These are phyloP conservation scores for Scedosporium minutisporum DNA, from an alignment of 2,329 filamentous ascomycete species.

Conservation along the genomic window DNA sequence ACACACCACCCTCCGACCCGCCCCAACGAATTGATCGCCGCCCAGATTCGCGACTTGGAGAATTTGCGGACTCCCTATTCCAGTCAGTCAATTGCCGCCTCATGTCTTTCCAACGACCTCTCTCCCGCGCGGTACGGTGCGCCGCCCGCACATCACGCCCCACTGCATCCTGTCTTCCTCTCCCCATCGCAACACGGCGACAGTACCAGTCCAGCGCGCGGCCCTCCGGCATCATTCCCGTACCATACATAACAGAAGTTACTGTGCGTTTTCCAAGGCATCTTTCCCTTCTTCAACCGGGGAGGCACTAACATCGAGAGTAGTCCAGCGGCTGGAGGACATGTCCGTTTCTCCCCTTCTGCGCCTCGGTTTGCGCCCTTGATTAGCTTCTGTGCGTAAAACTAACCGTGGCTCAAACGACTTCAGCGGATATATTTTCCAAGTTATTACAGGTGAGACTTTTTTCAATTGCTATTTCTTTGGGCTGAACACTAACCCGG, in stretches of 20 bases:
- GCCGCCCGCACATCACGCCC: background rate
- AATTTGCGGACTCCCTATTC: background rate
- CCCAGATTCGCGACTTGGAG: background rate
- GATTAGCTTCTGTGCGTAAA: too few species aligned
- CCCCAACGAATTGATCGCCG: background rate
- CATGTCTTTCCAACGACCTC: background rate
- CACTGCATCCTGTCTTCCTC: background rate
- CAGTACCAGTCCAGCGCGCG: background rate
- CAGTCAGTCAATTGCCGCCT: background rate
- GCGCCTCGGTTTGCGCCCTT: too few species aligned
- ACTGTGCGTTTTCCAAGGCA: conserved; percentile 26
- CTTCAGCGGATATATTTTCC: conserved; percentile 69
- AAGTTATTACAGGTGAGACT: conserved; percentile 58
- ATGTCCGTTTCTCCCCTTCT: conserved; percentile 41
- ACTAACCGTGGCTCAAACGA: conserved; percentile 14
- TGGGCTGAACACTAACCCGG: conserved; percentile 9
- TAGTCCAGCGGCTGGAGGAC: conserved; percentile 70
- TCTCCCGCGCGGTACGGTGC: background rate
- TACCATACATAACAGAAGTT: conserved; percentile 51
- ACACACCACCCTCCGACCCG: background rate
- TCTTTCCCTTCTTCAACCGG: conserved; percentile 5
- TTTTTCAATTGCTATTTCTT: too few species aligned
- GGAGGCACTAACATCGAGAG: conserved; percentile 17
- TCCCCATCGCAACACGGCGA: background rate
- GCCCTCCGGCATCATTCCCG: conserved; percentile 29